Evolutionary conservation across 139 green algal genomes (phyloP).

Genomic region (Tetratostichococcus sp.): DNA sequence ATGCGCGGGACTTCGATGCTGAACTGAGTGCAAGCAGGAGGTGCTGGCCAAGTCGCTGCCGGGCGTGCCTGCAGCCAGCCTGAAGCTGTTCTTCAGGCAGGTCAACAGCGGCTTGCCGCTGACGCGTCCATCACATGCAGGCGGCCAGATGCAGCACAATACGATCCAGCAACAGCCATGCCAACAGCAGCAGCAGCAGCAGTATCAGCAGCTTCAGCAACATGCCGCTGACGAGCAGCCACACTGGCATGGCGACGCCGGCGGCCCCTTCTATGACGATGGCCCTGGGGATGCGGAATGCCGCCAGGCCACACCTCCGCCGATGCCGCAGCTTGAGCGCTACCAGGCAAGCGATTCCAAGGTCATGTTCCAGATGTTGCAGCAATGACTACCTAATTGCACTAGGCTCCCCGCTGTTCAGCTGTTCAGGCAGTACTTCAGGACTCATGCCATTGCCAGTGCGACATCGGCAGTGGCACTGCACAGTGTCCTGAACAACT

Average conservation of each 20-base stretch:
- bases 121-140: background rate
- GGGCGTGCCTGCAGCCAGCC: slow-evolving; percentile 18
- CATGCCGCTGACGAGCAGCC: slow-evolving; percentile 1
- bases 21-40: slow-evolving; percentile 1
- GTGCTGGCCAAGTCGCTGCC: slow-evolving; percentile 10
- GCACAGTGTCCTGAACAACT: background rate
- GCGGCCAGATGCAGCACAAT: background rate
- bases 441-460: too few relatives aligned
- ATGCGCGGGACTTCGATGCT: too few relatives aligned
- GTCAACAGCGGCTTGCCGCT: slow-evolving; percentile 5
- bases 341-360: too few relatives aligned
- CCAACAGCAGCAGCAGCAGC: background rate
- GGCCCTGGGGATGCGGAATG: too few relatives aligned
- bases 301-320: too few relatives aligned
- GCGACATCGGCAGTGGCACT: background rate
- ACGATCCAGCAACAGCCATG: too few relatives aligned
- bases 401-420: too few relatives aligned
- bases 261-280: too few relatives aligned
- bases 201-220: slow-evolving; percentile 4
- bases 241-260: background rate
- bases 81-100: slow-evolving; percentile 32
- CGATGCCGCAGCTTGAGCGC: too few relatives aligned
- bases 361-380: too few relatives aligned
- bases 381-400: too few relatives aligned
- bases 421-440: too few relatives aligned